Percentiles rank a stretch among this genome's conserved stretches.
Conservation (phyloP, 2,329 filamentous ascomycete species). For the Blastomyces silverae region DNA sequence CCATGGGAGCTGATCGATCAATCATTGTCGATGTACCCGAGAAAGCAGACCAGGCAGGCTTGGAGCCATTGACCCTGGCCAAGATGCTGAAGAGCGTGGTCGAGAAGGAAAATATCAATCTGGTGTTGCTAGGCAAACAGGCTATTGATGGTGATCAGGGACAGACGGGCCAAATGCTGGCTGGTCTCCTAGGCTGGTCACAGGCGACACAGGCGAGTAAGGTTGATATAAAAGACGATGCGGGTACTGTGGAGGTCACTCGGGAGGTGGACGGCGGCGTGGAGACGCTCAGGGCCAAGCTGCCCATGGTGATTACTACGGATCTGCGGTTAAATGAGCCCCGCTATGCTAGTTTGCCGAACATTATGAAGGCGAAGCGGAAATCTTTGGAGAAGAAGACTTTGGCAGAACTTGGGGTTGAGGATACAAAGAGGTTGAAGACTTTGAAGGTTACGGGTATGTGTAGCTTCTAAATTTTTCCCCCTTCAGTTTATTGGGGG, state of each 20-base stretch:
- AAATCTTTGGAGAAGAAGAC: conserved; percentile 94
- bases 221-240: conserved; percentile 64
- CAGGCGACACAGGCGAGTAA: conserved; percentile 91
- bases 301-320: conserved; percentile 92
- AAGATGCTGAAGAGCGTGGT: conserved; percentile 79
- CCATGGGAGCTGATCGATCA: conserved; percentile 90
- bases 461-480: conserved; percentile 29
- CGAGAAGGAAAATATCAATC: conserved; percentile 76
- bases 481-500: not conserved
- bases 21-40: conserved; percentile 80
- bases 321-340: conserved; percentile 93
- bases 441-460: conserved; percentile 78
- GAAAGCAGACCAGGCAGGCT: conserved; percentile 48
- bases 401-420: conserved; percentile 71
- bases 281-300: conserved; percentile 75
- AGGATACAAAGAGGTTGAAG: conserved; percentile 70
- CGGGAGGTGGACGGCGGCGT: conserved; percentile 93
- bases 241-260: conserved; percentile 66
- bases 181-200: conserved; percentile 81
- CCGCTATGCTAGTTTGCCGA: conserved; percentile 87
- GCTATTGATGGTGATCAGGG: conserved; percentile 93
- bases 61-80: conserved; percentile 86
- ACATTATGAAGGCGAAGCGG: conserved; percentile 99
- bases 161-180: conserved; percentile 98
- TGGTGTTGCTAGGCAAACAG: conserved; percentile 94